phyloP scores from a whole-genome alignment of 1,284 basidiomycete species.

The Agaricales sp. region DNA sequence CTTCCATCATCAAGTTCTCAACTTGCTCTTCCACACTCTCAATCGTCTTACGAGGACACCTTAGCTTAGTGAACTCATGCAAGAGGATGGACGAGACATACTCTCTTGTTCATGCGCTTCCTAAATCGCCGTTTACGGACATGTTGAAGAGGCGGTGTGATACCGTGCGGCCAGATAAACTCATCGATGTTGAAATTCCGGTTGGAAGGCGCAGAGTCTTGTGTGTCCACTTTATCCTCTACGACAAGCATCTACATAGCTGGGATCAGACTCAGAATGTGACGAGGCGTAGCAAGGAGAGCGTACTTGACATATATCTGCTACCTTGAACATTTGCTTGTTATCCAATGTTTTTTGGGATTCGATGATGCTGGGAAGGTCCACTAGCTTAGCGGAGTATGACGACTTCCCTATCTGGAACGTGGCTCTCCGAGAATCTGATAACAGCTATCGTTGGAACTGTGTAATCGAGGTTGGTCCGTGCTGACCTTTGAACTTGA shows the following conservation, averaged over 20 bases:
- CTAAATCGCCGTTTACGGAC: constrained; percentile 91
- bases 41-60: constrained; percentile 52
- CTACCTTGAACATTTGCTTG: constrained; percentile 97
- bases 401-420: constrained; percentile 80
- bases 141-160: constrained; percentile 89
- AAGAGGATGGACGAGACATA: constrained; percentile 23
- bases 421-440: constrained; percentile 86
- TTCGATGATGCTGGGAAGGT: constrained; percentile 91
- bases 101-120: constrained; percentile 78
- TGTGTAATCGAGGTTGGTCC: neutral
- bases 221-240: constrained; percentile 64
- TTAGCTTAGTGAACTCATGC: neutral
- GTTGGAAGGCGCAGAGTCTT: constrained; percentile 45
- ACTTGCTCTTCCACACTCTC: constrained; percentile 97
- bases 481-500: constrained; percentile 89
- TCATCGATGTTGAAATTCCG: constrained; percentile 86
- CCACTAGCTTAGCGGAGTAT: constrained; percentile 91
- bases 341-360: constrained; percentile 95
- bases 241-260: constrained; percentile 74
- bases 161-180: constrained; percentile 95
- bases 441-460: constrained; percentile 6
- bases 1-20: constrained; percentile 82
- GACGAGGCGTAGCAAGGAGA: constrained; percentile 7
- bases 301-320: constrained; percentile 90
- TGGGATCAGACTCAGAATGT: constrained; percentile 9